Evolutionary conservation across 257 asterid species (phyloP).

Genomic region (Anisodus acutangulus): DNA sequence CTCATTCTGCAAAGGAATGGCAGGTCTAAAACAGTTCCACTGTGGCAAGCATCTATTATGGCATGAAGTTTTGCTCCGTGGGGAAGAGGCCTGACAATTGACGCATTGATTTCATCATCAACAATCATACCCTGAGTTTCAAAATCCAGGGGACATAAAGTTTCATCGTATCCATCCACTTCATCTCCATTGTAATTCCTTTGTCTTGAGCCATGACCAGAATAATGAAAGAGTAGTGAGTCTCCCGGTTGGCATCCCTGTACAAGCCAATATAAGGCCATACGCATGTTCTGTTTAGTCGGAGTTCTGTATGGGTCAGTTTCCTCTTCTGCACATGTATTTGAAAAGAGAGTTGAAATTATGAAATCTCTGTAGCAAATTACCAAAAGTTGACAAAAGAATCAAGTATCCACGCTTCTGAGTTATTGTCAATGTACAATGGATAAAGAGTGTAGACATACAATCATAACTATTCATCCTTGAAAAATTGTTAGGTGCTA

Average conservation of each 20-base stretch:
- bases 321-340: slow-evolving; percentile 79
- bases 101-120: slow-evolving; percentile 89
- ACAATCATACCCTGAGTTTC: slow-evolving; percentile 98
- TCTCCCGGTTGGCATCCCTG: slow-evolving; percentile 97
- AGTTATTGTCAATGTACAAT: neutral
- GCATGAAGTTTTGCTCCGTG: slow-evolving; percentile 95
- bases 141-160: slow-evolving; percentile 90
- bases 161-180: slow-evolving; percentile 95
- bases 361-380: neutral
- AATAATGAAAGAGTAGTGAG: slow-evolving; percentile 84
- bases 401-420: neutral
- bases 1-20: slow-evolving; percentile 88
- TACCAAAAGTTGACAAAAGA: neutral
- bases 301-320: slow-evolving; percentile 83
- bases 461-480: neutral
- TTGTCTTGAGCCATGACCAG: slow-evolving; percentile 95
- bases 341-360: slow-evolving; percentile 28
- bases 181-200: slow-evolving; percentile 88
- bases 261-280: slow-evolving; percentile 91
- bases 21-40: slow-evolving; percentile 89
- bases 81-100: slow-evolving; percentile 83
- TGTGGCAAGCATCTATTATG: slow-evolving; percentile 89
- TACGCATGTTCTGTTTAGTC: slow-evolving; percentile 78
- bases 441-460: neutral
- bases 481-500: neutral